These are phyloP conservation scores for Amniculicola lignicola DNA, from an alignment of 495 filamentous ascomycete species.

Conservation along the genomic window DNA sequence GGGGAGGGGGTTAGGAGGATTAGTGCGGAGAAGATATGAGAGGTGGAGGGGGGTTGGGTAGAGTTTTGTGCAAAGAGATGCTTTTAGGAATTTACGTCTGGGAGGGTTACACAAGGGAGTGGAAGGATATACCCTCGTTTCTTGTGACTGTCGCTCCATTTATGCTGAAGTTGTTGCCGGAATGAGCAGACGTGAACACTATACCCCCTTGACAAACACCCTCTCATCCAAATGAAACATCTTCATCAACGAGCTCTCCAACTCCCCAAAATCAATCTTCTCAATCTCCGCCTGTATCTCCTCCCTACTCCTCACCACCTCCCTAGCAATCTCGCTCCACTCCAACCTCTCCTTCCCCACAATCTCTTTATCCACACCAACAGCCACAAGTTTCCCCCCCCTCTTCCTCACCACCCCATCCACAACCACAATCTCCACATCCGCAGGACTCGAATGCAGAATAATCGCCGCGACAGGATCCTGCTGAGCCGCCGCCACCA, in stretches of 20 bases:
- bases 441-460: constrained; percentile 45
- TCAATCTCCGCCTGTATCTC: constrained; percentile 29
- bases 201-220: not conserved
- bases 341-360: constrained; percentile 30
- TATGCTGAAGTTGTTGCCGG: too few relatives aligned
- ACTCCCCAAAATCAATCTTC: constrained; percentile 31
- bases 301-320: constrained; percentile 34
- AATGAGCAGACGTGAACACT: not conserved
- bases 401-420: constrained; percentile 47
- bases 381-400: constrained; percentile 35
- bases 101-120: too few relatives aligned
- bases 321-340: constrained; percentile 35
- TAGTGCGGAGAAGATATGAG: constrained; percentile 1
- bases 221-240: constrained; percentile 16
- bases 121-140: too few relatives aligned
- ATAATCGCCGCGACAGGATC: constrained; percentile 50
- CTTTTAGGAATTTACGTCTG: too few relatives aligned
- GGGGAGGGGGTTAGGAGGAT: not conserved
- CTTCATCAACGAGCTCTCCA: constrained; percentile 24
- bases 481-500: constrained; percentile 46
- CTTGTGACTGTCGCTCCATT: too few relatives aligned
- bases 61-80: not conserved
- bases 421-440: constrained; percentile 51
- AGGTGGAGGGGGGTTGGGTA: not conserved
- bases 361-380: constrained; percentile 28